Evolutionary conservation across 1,284 basidiomycete species (phyloP).

Genomic region (Trichosporon sp.): DNA sequence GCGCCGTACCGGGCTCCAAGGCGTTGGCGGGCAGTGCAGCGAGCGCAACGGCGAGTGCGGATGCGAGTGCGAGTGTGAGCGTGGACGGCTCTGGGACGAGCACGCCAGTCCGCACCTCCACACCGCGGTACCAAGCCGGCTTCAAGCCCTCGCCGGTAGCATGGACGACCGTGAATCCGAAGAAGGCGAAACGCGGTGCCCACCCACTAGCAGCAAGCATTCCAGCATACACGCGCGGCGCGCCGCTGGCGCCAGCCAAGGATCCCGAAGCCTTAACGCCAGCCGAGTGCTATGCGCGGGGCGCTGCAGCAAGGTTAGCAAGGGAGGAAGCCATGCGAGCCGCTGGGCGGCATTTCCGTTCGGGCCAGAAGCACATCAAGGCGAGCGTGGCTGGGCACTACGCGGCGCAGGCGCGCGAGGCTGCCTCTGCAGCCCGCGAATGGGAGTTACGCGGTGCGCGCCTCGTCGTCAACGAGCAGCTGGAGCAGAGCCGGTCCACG

Average conservation of each 20-base stretch:
- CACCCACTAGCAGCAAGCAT: slow-evolving; percentile 33
- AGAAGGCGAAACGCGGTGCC: not conserved
- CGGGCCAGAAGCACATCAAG: slow-evolving; percentile 11
- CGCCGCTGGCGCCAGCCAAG: slow-evolving; percentile 7
- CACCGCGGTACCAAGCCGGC: not conserved
- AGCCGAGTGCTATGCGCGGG: slow-evolving; percentile 32
- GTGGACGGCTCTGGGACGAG: not conserved
- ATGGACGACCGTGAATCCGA: slow-evolving; percentile 35
- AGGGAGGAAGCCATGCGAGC: slow-evolving; percentile 35
- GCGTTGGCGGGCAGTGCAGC: not conserved
- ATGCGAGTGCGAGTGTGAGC: not conserved
- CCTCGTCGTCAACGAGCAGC: slow-evolving; percentile 33
- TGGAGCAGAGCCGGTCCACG: slow-evolving; percentile 2
- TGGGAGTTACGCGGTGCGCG: slow-evolving; percentile 43
- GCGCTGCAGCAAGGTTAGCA: slow-evolving; percentile 24
- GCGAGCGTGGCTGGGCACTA: slow-evolving; percentile 39
- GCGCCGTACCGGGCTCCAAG: slow-evolving; percentile 5
- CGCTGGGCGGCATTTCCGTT: slow-evolving; percentile 33
- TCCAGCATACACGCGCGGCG: slow-evolving; percentile 30
- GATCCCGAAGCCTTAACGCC: slow-evolving; percentile 16
- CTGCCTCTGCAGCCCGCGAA: slow-evolving; percentile 23
- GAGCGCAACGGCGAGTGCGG: no score
- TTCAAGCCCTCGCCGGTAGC: slow-evolving; percentile 27
- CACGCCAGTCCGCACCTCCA: not conserved
- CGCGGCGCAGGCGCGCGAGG: slow-evolving; percentile 36